These are phyloP conservation scores for Nigrograna mackinnonii DNA, from an alignment of 2,329 filamentous ascomycete genomes.

Conservation along the genomic window DNA sequence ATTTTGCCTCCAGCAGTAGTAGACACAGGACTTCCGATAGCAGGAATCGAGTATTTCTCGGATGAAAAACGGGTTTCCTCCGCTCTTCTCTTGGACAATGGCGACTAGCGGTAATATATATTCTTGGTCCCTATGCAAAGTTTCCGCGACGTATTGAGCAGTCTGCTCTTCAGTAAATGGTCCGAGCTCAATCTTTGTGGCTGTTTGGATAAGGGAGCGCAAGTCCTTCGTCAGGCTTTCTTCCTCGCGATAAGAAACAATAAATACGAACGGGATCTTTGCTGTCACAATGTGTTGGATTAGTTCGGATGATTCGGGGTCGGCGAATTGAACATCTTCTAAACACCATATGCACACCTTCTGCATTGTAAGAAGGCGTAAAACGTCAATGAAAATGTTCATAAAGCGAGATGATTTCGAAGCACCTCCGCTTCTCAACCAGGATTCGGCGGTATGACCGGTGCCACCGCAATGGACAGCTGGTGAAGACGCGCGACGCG, in stretches of 20 bases:
- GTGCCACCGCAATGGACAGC: slow-evolving; percentile 39
- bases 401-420: slow-evolving; percentile 71
- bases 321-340: slow-evolving; percentile 89
- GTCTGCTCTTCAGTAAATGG: slow-evolving; percentile 81
- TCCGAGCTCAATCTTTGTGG: slow-evolving; percentile 70
- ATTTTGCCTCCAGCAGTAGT: slow-evolving; percentile 84
- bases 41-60: slow-evolving; percentile 88
- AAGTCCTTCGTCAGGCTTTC: slow-evolving; percentile 41
- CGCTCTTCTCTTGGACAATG: slow-evolving; percentile 86
- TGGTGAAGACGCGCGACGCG: slow-evolving; percentile 34
- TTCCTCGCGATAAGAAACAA: slow-evolving; percentile 62
- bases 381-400: slow-evolving; percentile 84
- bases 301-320: slow-evolving; percentile 83
- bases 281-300: slow-evolving; percentile 79
- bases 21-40: slow-evolving; percentile 84
- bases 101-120: slow-evolving; percentile 78
- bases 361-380: slow-evolving; percentile 78
- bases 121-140: slow-evolving; percentile 72
- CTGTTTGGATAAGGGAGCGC: slow-evolving; percentile 36
- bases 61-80: slow-evolving; percentile 89
- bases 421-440: slow-evolving; percentile 49
- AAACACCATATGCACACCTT: slow-evolving; percentile 88
- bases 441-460: slow-evolving; percentile 46
- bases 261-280: slow-evolving; percentile 73
- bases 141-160: slow-evolving; percentile 78